Evolutionary conservation across 495 filamentous ascomycete species (phyloP).

Genomic region (Peziza echinospora): DNA sequence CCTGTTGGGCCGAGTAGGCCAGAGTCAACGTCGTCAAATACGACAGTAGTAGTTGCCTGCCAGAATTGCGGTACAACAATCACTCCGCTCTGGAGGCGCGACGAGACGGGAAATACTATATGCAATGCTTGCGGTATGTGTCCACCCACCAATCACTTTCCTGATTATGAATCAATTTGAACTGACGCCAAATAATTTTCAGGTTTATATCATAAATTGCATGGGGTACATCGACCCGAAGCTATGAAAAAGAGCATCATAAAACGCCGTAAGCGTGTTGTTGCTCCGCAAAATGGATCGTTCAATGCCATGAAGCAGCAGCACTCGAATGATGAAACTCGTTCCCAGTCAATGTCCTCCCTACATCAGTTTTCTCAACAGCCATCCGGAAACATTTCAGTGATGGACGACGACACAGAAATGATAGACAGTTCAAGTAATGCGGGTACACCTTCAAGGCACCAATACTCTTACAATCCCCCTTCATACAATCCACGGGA

Average conservation of each 20-base stretch:
- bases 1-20: conserved; percentile 13
- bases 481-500: not conserved
- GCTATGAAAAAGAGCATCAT: conserved; percentile 97
- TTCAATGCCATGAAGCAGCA: conserved; percentile 3
- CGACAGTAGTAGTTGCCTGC: conserved; percentile 70
- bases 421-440: not conserved
- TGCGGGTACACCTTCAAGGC: not conserved
- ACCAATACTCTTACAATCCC: not conserved
- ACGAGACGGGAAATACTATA: conserved; percentile 88
- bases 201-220: conserved; percentile 96
- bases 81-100: conserved; percentile 86
- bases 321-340: conserved; percentile 1
- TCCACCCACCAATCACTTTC: not conserved
- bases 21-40: conserved; percentile 23
- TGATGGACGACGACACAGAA: conserved; percentile 11
- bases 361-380: conserved; percentile 27
- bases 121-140: conserved; percentile 93
- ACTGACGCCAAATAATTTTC: too few relatives aligned
- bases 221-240: conserved; percentile 75
- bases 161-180: too few relatives aligned
- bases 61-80: conserved; percentile 96
- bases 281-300: conserved; percentile 36
- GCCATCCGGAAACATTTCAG: conserved; percentile 27
- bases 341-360: conserved; percentile 23
- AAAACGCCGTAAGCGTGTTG: conserved; percentile 85